Evolutionary conservation across 202 grass and related monocot species (phyloP), one percentile per base, ranked within the genome.

Genomic region (Panicum virgatum): DNA sequence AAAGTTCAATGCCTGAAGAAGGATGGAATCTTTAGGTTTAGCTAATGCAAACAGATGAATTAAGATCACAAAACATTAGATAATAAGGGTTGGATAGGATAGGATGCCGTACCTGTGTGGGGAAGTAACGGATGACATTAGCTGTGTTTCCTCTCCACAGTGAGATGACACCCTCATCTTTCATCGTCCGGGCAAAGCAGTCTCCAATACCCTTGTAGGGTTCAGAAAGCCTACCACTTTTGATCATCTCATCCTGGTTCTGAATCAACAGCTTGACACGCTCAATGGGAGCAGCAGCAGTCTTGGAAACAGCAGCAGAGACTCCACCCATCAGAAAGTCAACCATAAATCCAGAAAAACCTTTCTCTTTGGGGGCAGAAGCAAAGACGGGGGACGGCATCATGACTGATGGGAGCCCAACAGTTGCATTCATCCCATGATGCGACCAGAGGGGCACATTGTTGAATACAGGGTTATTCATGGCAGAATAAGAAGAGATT

Each of bases 221-320:
- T 40, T 89, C 75, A 77, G 90, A 89, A 32, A 92, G 86, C 76
- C 87, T 89, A 7, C 90, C 90, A 15, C 53, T 12, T 75, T 89
- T 92, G 50, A 92, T 67, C 90, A 92, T 92, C 67, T 92, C 90
- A 62, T 89, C 90, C 58, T 92, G 90, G 80, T 92, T 92, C 79
- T 89, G 87, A 76, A 92, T 89, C 82, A 92, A 83, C 78, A 92
- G 87, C 69, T 89, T 92, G 37, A 92, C 87, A 77, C 90, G 87
- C 80, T 92, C 90, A 29, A 92, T 92, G 19, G 90, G 90, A 77
- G 90, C 90, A 39, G 90, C 87, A 76, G 90, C 90, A 0, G 90
- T 92, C 72, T 89, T 92, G 29, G 87, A 92, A 22, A 92, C 87
- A 62, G 90, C 90, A 80, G 87, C 90, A 4, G 90, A 89, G 69